Percentiles rank a stretch among this genome's conserved stretches.
phyloP scores from a whole-genome alignment of 345 rosid species.

The Murraya paniculata region DNA sequence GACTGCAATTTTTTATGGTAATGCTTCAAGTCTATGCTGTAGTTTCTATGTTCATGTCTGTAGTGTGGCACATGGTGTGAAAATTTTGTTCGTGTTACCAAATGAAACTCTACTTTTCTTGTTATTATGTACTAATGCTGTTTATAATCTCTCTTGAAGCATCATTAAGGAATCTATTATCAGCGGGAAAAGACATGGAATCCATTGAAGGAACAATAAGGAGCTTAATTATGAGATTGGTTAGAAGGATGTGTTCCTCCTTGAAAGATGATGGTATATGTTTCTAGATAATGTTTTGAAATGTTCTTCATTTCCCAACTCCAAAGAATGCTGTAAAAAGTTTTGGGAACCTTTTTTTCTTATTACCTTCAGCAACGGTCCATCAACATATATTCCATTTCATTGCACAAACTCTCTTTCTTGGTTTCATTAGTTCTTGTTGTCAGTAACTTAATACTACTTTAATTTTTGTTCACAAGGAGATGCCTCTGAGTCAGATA shows the following conservation, averaged over 20 bases:
- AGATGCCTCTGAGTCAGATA: slow-evolving; percentile 38
- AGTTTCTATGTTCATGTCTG: not conserved
- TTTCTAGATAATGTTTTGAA: not conserved
- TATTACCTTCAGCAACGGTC: not conserved
- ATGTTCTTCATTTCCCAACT: not conserved
- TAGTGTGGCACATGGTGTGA: not conserved
- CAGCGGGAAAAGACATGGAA: slow-evolving; percentile 45
- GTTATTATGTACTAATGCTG: not conserved
- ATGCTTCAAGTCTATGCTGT: not conserved
- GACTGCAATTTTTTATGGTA: not conserved
- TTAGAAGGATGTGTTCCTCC: slow-evolving; percentile 63
- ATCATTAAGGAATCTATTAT: slow-evolving; percentile 54
- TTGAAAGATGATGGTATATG: slow-evolving; percentile 44
- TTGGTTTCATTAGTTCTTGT: not conserved
- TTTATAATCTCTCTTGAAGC: slow-evolving; percentile 36
- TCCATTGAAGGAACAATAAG: slow-evolving; percentile 53
- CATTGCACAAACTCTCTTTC: not conserved
- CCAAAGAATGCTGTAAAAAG: not conserved
- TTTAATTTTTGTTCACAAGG: slow-evolving; percentile 19
- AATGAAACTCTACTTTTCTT: not conserved
- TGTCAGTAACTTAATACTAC: not conserved
- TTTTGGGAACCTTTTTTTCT: not conserved
- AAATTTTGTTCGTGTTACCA: not conserved
- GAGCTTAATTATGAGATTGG: slow-evolving; percentile 52
- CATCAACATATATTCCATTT: not conserved